Evolutionary conservation across 2,329 filamentous ascomycete genomes (phyloP).

Genomic region (Pseudogymnoascus sp.): DNA sequence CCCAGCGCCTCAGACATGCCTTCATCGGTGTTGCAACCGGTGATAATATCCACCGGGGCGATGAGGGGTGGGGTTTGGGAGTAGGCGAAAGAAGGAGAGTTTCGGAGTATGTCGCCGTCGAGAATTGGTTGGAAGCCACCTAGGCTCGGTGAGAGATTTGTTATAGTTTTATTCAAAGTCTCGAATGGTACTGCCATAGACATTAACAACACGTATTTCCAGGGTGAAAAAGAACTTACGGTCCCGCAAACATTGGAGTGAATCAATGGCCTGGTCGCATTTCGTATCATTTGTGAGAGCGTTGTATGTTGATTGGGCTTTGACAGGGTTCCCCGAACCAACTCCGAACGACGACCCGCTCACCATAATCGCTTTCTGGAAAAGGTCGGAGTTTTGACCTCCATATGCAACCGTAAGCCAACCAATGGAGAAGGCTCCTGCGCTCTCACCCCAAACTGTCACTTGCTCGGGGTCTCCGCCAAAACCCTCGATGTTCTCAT

Average conservation of each 20-base stretch:
- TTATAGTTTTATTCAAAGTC: slow-evolving; percentile 37
- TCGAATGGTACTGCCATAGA: slow-evolving; percentile 35
- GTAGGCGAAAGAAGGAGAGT: slow-evolving; percentile 54
- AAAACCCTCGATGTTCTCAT: slow-evolving; percentile 50
- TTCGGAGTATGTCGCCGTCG: slow-evolving; percentile 44
- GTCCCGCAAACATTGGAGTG: slow-evolving; percentile 49
- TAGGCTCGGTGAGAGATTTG: slow-evolving; percentile 48
- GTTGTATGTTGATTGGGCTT: slow-evolving; percentile 37
- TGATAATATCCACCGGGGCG: slow-evolving; percentile 49
- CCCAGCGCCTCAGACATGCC: slow-evolving; percentile 36
- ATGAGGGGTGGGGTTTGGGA: slow-evolving; percentile 42
- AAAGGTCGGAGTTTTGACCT: slow-evolving; percentile 31
- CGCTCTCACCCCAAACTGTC: slow-evolving; percentile 54
- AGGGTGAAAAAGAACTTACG: slow-evolving; percentile 37
- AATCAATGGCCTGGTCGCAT: slow-evolving; percentile 45
- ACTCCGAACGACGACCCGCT: slow-evolving; percentile 34
- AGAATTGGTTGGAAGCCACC: slow-evolving; percentile 61
- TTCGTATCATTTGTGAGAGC: slow-evolving; percentile 43
- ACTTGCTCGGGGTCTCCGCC: slow-evolving; percentile 52
- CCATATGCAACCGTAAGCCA: slow-evolving; percentile 52
- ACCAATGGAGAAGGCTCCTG: slow-evolving; percentile 59
- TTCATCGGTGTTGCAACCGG: slow-evolving; percentile 65
- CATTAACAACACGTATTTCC: slow-evolving; percentile 7
- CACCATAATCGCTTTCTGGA: slow-evolving; percentile 48
- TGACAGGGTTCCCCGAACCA: not conserved